phyloP scores from a whole-genome alignment of 2,329 filamentous ascomycete genomes.

The Cytospora schulzeri region DNA sequence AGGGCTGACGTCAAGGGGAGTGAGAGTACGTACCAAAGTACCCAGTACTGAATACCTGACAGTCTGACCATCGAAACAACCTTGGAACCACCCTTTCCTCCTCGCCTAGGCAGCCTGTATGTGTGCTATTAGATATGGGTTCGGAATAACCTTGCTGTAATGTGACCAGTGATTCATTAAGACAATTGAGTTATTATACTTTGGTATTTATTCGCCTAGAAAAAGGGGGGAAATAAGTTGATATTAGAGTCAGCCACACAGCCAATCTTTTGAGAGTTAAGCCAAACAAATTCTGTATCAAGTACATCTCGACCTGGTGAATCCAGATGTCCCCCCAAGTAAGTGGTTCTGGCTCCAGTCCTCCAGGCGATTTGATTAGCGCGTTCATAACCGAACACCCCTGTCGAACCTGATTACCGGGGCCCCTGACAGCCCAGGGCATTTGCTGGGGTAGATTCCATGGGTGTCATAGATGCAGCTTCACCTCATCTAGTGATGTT shows the following conservation, averaged over 20 bases:
- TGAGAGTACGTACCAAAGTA: not conserved
- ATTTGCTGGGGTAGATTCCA: not conserved
- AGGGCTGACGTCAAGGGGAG: slow-evolving; percentile 26
- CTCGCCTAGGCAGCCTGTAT: not conserved
- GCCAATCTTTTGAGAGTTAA: too few relatives aligned
- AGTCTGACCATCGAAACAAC: not conserved
- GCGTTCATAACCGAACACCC: slow-evolving; percentile 12
- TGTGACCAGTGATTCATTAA: too few relatives aligned
- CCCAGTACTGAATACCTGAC: not conserved
- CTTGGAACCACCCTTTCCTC: not conserved
- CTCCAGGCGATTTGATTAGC: slow-evolving; percentile 12
- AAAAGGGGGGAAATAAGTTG: not conserved
- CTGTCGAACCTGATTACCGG: slow-evolving; percentile 13
- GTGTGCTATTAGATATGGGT: not conserved
- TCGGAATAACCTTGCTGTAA: too few relatives aligned
- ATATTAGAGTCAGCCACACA: not conserved
- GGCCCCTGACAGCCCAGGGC: not conserved
- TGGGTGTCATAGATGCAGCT: slow-evolving; percentile 3
- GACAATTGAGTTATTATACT: not conserved
- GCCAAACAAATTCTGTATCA: too few relatives aligned
- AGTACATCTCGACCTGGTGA: too few relatives aligned
- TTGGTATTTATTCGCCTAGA: not conserved
- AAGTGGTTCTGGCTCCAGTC: slow-evolving; percentile 14
- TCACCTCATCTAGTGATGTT: slow-evolving; percentile 3
- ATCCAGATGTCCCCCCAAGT: too few relatives aligned